phyloP scores from a whole-genome alignment of 768 basidiomycete species.

The Floccularia luteovirens region DNA sequence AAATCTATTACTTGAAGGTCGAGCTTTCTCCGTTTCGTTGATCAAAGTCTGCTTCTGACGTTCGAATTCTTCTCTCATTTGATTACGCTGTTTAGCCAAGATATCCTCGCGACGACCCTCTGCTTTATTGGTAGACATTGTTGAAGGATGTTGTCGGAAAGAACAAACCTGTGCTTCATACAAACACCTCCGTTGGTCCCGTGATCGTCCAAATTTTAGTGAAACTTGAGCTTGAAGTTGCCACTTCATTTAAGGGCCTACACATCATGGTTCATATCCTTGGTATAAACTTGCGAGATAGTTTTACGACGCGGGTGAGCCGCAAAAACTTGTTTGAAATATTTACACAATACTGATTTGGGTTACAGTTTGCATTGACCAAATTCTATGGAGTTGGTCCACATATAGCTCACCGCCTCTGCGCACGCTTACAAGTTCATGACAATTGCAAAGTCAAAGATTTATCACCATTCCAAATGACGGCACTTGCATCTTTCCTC shows the following conservation, averaged over 20 bases:
- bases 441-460: slow-evolving; percentile 74
- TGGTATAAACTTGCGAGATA: slow-evolving; percentile 76
- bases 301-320: slow-evolving; percentile 67
- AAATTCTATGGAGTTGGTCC: slow-evolving; percentile 85
- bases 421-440: slow-evolving; percentile 91
- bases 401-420: slow-evolving; percentile 69
- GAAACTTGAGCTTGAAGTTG: no score
- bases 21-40: slow-evolving; percentile 87
- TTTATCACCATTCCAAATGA: slow-evolving; percentile 82
- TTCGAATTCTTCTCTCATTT: slow-evolving; percentile 76
- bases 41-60: slow-evolving; percentile 76
- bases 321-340: background rate
- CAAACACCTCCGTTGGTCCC: slow-evolving; percentile 2
- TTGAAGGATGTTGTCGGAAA: slow-evolving; percentile 5
- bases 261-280: slow-evolving; percentile 76
- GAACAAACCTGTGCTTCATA: background rate
- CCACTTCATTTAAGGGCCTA: slow-evolving; percentile 4
- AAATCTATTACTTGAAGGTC: slow-evolving; percentile 82
- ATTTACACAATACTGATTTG: slow-evolving; percentile 1
- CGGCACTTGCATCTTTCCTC: slow-evolving; percentile 88
- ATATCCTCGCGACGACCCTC: slow-evolving; percentile 87
- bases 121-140: slow-evolving; percentile 69
- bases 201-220: slow-evolving; percentile 3
- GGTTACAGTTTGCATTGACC: slow-evolving; percentile 75
- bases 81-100: slow-evolving; percentile 74